Percentiles rank a stretch among this genome's conserved stretches.
phyloP scores from a whole-genome alignment of 208 protist genomes.

The Trypanosoma lewisi region DNA sequence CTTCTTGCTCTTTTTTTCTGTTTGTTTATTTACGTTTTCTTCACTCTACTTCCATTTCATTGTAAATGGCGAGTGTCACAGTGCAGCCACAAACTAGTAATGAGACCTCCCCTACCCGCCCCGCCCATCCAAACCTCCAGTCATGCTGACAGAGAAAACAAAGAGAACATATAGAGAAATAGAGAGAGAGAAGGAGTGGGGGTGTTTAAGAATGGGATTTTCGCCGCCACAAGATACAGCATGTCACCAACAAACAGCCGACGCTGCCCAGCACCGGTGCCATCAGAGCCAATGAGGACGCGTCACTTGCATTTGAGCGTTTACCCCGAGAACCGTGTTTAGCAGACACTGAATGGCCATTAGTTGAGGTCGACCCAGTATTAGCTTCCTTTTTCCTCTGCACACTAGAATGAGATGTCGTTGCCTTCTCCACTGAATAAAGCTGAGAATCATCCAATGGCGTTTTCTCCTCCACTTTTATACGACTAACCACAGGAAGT shows the following conservation, averaged over 20 bases:
- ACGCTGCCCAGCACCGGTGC: conserved; percentile 18
- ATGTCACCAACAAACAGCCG: conserved; percentile 12
- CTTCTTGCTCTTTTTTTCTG: conserved; percentile 13
- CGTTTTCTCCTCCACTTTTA: conserved; percentile 29
- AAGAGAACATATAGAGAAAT: too few relatives aligned
- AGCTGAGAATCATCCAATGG: not conserved
- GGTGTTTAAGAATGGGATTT: conserved; percentile 1
- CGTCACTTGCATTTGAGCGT: not conserved
- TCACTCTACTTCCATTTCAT: not conserved
- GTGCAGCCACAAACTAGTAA: not conserved
- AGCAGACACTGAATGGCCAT: conserved; percentile 6
- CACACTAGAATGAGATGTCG: not conserved
- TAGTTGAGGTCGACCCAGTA: not conserved
- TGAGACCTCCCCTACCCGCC: not conserved
- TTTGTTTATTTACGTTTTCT: conserved; percentile 6
- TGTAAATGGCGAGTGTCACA: not conserved
- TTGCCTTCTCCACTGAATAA: not conserved
- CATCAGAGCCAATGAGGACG: conserved; percentile 4
- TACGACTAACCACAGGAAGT: conserved; percentile 55
- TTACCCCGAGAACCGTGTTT: not conserved
- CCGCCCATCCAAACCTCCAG: not conserved
- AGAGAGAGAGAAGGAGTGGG: too few relatives aligned
- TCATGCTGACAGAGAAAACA: not conserved
- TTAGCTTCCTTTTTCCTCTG: not conserved
- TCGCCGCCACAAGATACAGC: conserved; percentile 13